A percentile compares a stretch with the other conserved stretches of the same genome.
Evolutionary conservation across 768 basidiomycete genomes (phyloP).

Genomic region (Tricholoma flavovirens): DNA sequence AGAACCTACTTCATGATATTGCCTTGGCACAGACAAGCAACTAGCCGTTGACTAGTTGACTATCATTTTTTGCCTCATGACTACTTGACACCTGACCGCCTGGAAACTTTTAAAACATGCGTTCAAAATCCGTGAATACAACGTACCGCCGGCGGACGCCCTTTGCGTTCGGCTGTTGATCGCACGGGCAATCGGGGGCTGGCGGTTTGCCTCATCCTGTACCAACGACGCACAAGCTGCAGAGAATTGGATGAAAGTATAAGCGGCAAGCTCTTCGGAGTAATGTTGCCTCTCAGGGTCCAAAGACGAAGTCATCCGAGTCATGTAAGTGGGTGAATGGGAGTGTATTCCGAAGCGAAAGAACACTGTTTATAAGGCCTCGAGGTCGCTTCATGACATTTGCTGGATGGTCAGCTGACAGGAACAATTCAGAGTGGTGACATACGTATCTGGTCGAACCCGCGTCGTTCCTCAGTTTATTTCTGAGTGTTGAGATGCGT

Average conservation of each 20-base stretch:
- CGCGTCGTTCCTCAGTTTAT: background rate
- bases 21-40: background rate
- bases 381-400: background rate
- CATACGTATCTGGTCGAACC: background rate
- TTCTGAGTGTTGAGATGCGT: background rate
- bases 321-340: background rate
- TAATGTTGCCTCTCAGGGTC: conserved; percentile 31
- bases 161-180: conserved; percentile 2
- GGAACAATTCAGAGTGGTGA: background rate
- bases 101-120: background rate
- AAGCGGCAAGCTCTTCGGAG: conserved; percentile 42
- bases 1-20: background rate
- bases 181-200: conserved; percentile 31
- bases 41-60: background rate
- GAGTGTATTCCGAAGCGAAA: background rate
- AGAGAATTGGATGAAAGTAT: conserved; percentile 42
- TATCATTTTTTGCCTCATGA: background rate
- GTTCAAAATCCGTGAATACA: background rate
- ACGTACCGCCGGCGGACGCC: conserved; percentile 3
- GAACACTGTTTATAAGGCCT: background rate
- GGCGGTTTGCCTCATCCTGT: conserved; percentile 28
- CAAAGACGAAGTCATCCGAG: conserved; percentile 13
- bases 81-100: background rate
- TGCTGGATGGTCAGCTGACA: background rate
- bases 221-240: conserved; percentile 31